Percentiles rank a stretch among this genome's conserved stretches.
Evolutionary conservation across 129 eudicot genomes (phyloP).

Genomic region (Gnaphalium uliginosum): DNA sequence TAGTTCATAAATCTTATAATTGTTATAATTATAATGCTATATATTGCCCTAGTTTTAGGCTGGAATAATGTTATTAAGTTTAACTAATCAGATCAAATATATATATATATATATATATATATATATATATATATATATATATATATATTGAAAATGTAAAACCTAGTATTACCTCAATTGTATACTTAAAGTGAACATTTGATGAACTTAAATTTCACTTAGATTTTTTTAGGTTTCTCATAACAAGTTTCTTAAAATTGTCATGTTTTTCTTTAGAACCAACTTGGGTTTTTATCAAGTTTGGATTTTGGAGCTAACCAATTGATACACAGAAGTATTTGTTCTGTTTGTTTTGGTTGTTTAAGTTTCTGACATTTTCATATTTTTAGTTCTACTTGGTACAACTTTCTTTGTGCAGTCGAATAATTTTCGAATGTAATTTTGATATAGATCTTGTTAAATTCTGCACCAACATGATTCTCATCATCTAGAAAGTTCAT

Average conservation of each 20-base stretch:
- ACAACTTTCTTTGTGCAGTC: no score
- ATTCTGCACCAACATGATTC: not conserved
- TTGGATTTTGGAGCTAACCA: not conserved
- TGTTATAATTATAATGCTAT: not conserved
- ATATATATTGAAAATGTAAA: not conserved
- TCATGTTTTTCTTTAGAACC: no score
- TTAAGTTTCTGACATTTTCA: no score
- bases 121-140: no score
- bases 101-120: no score
- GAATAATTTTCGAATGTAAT: no score
- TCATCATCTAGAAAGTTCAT: conserved; percentile 6
- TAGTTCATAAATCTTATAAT: not conserved
- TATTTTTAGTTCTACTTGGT: no score
- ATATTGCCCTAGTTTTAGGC: conserved; percentile 12
- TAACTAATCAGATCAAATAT: conserved; percentile 20
- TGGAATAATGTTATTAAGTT: not conserved
- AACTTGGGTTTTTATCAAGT: not conserved
- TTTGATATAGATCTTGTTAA: no score
- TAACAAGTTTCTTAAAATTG: not conserved
- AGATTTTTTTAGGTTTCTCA: not conserved
- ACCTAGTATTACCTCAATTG: conserved; percentile 5
- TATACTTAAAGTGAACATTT: not conserved
- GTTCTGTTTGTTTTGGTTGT: not conserved
- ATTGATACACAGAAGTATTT: conserved; percentile 5
- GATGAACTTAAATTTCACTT: not conserved